These are phyloP conservation scores for Plasmodium malariae DNA, from an alignment of 169 alveolate species.

Conservation along the genomic window DNA sequence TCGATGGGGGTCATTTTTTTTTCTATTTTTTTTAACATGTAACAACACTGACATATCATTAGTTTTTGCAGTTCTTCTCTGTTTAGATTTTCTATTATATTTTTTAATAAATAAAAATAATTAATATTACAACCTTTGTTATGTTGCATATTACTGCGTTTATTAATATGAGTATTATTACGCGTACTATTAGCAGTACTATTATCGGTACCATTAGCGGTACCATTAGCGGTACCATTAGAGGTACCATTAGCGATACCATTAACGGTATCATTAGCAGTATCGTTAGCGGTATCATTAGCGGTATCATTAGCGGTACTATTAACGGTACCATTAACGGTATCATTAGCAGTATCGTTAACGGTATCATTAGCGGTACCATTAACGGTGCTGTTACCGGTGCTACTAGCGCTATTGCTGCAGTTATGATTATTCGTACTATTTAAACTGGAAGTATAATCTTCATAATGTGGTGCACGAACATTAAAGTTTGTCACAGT, in stretches of 20 bases:
- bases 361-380: too few relatives aligned
- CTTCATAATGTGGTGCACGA: neutral
- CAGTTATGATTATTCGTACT: neutral
- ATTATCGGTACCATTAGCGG: too few relatives aligned
- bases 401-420: too few relatives aligned
- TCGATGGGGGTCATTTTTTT: slow-evolving; percentile 54
- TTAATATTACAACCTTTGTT: slow-evolving; percentile 1
- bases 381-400: too few relatives aligned
- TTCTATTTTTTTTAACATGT: slow-evolving; percentile 31
- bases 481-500: neutral
- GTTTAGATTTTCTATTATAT: slow-evolving; percentile 27
- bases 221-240: too few relatives aligned
- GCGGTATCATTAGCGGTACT: too few relatives aligned
- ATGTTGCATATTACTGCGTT: neutral
- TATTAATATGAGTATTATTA: neutral
- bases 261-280: too few relatives aligned
- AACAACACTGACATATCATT: slow-evolving; percentile 37
- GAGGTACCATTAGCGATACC: too few relatives aligned
- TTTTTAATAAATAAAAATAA: slow-evolving; percentile 27
- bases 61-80: slow-evolving; percentile 44
- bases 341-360: too few relatives aligned
- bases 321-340: too few relatives aligned
- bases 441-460: neutral
- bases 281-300: too few relatives aligned
- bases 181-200: too few relatives aligned